A percentile compares a stretch with the other conserved stretches of the same genome.
These are phyloP conservation scores for Lojkania enalia DNA, from an alignment of 2,329 filamentous ascomycete genomes.

Conservation along the genomic window DNA sequence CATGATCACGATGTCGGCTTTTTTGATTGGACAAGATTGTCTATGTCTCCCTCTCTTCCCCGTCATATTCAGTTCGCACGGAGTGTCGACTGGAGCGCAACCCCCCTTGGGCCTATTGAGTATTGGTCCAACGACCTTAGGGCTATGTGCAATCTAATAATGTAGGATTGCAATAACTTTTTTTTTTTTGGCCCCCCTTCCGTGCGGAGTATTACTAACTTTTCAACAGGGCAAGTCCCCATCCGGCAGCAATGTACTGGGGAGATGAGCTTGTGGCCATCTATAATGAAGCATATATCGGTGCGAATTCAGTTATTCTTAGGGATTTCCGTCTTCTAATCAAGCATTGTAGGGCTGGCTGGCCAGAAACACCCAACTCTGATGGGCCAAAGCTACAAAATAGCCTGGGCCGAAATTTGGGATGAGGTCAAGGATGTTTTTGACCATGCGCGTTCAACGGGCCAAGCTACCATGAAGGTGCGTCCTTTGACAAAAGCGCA, in stretches of 20 bases:
- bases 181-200: too few species aligned
- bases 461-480: conserved; percentile 76
- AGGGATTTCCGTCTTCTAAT: conserved; percentile 4
- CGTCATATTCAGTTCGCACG: conserved; percentile 74
- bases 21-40: conserved; percentile 82
- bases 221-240: conserved; percentile 40
- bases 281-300: conserved; percentile 71
- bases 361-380: conserved; percentile 75
- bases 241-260: conserved; percentile 77
- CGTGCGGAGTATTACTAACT: conserved; percentile 11
- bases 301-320: conserved; percentile 18
- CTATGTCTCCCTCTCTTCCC: conserved; percentile 64
- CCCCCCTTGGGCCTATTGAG: conserved; percentile 74
- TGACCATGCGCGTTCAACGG: conserved; percentile 66
- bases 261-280: conserved; percentile 69
- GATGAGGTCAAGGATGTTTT: conserved; percentile 70
- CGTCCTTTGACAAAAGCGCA: neutral
- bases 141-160: conserved; percentile 79
- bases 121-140: conserved; percentile 72
- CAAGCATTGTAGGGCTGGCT: conserved; percentile 56
- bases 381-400: conserved; percentile 72
- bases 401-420: conserved; percentile 77
- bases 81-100: conserved; percentile 72
- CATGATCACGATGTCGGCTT: conserved; percentile 53
- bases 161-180: too few species aligned